phyloP scores from a whole-genome alignment of 305 asterid species.

The Fraxinus dipetala region DNA sequence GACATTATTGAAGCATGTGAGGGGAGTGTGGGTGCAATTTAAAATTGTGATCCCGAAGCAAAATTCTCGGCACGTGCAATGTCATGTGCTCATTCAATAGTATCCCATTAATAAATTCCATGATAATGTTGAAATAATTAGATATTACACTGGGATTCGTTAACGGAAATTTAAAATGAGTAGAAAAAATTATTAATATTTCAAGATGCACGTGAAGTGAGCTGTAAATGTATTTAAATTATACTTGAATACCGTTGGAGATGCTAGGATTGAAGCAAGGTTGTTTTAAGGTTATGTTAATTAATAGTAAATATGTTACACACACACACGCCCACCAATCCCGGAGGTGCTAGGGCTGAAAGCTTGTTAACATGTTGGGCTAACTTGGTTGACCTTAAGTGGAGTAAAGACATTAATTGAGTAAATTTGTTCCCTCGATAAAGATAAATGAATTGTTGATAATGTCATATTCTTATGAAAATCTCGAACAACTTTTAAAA shows the following conservation, averaged over 20 bases:
- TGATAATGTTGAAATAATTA: background rate
- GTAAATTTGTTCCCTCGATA: background rate
- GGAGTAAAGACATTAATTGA: background rate
- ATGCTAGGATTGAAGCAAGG: background rate
- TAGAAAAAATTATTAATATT: background rate
- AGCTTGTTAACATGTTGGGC: background rate
- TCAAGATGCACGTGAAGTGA: background rate
- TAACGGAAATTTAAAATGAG: background rate
- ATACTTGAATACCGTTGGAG: background rate
- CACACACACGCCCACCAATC: background rate
- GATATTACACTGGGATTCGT: background rate
- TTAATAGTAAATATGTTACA: background rate
- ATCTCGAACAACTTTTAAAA: background rate
- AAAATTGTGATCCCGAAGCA: slow-evolving; percentile 54
- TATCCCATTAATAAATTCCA: background rate
- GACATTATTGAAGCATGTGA: slow-evolving; percentile 53
- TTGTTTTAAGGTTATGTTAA: background rate
- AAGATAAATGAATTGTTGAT: background rate
- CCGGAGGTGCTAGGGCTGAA: background rate
- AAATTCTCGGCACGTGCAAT: slow-evolving; percentile 56
- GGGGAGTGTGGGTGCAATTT: slow-evolving; percentile 28
- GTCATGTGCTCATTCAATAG: slow-evolving; percentile 45
- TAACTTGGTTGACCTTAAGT: too few species aligned
- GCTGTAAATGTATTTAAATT: background rate
- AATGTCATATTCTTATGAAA: too few species aligned